Percentiles rank a stretch among this genome's conserved stretches.
Evolutionary conservation across 768 basidiomycete species (phyloP).

Genomic region (Cystobasidium tubakii): DNA sequence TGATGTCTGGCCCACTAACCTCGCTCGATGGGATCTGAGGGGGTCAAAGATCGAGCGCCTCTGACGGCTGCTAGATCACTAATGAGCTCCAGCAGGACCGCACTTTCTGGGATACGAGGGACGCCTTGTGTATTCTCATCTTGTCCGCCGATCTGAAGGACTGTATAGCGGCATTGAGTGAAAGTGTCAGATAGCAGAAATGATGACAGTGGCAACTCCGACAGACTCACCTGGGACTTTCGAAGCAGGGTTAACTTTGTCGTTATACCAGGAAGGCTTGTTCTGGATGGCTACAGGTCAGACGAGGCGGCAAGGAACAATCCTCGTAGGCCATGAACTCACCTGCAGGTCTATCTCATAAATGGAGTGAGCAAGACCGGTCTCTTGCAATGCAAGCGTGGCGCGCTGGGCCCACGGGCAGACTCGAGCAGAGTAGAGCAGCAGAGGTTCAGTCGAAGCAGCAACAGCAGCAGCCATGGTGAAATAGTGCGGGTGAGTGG

Average conservation of each 20-base stretch:
- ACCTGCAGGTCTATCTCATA: constrained; percentile 58
- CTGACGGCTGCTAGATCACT: constrained; percentile 14
- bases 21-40: constrained; percentile 19
- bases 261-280: constrained; percentile 64
- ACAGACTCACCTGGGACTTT: constrained; percentile 53
- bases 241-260: constrained; percentile 62
- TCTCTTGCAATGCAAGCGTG: constrained; percentile 62
- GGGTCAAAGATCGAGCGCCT: neutral
- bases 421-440: constrained; percentile 6
- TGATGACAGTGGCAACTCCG: neutral
- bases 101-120: constrained; percentile 24
- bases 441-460: neutral
- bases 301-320: too few relatives aligned
- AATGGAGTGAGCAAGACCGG: constrained; percentile 54
- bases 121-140: constrained; percentile 23
- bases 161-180: neutral
- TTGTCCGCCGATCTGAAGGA: constrained; percentile 31
- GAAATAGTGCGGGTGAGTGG: neutral
- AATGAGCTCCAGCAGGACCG: constrained; percentile 23
- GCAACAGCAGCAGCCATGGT: constrained; percentile 16
- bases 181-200: too few relatives aligned
- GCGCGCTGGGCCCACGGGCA: constrained; percentile 52
- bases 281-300: constrained; percentile 46
- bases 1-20: constrained; percentile 6
- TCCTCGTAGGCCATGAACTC: neutral